Evolutionary conservation across 768 basidiomycete genomes (phyloP), one percentile per base, ranked within the genome.

Genomic region (Boletus rubroflammeus): DNA sequence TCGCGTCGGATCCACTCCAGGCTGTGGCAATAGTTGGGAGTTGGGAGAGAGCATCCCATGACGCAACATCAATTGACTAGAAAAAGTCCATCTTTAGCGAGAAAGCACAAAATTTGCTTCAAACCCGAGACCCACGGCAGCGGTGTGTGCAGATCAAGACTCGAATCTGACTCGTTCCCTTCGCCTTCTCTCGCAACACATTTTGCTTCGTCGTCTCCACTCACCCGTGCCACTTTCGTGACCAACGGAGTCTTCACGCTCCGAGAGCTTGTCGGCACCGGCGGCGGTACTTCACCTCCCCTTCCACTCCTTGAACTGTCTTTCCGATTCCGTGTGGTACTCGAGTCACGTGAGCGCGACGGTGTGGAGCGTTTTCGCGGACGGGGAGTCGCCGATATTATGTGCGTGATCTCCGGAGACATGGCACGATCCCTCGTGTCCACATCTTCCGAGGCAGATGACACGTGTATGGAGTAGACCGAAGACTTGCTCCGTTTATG

Each of bases 141-240:
- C 0, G 85, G 84, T 1, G 85, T 87, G 60, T 86, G 84, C 31
- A 87, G 62, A 69, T 87, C 85, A 47, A 86, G 64, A 66, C 82
- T 84, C 17, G 84, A 85, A 70, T 85, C 83, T 1, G 77, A 77
- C n/a, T 80, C 81, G 25, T 72, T 70, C 1, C 55, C 76, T 10
- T 67, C 73, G 5, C 67, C 63, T 32, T 67, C 72, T 44, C 63
- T 57, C 19, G n/a, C 47, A n/a, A 21, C 38, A 36, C 42, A 0
- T 3, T 4, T 6, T 0, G 1, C 48, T 13, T 47, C 56, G 11
- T 45, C 52, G 3, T 38, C 49, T 14, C 54, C 45, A 44, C 55
- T 51, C 28, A 48, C 5, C 39, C 47, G 43, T 14, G 44, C 35
- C 13, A 8, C 36, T 46, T 41, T 55, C 23, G 13, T 47, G 17